phyloP scores from a whole-genome alignment of 1,284 basidiomycete species.

The Microbotryum lychnidis-dioicae region DNA sequence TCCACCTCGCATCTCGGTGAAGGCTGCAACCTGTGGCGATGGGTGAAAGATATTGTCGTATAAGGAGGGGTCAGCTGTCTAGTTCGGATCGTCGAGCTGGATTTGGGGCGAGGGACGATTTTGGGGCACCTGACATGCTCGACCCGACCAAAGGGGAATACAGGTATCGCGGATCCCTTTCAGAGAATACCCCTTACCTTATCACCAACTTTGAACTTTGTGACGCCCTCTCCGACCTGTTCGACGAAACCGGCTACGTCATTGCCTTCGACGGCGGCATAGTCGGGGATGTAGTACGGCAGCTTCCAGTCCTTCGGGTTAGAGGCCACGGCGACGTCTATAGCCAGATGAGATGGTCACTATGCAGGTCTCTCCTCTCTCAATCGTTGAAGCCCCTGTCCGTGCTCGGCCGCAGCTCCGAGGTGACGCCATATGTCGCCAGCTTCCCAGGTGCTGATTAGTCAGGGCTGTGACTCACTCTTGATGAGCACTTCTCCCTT shows the following conservation, averaged over 20 bases:
- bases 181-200: conserved; percentile 9
- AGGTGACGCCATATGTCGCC: background rate
- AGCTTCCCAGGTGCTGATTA: background rate
- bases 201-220: conserved; percentile 35
- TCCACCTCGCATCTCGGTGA: conserved; percentile 32
- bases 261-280: conserved; percentile 36
- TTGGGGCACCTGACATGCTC: no score
- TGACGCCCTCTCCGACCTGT: conserved; percentile 32
- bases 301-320: conserved; percentile 42
- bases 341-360: background rate
- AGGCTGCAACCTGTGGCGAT: conserved; percentile 28
- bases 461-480: conserved; percentile 17
- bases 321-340: conserved; percentile 36
- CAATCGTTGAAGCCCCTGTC: background rate
- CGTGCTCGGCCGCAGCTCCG: background rate
- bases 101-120: no score
- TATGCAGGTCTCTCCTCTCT: background rate
- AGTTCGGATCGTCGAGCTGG: no score
- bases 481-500: conserved; percentile 38
- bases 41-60: background rate
- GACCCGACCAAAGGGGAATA: no score
- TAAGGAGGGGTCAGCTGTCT: background rate
- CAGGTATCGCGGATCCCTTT: background rate
- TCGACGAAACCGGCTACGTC: conserved; percentile 37
- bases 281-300: conserved; percentile 5